Percentiles rank a stretch among this genome's conserved stretches.
phyloP scores from a whole-genome alignment of 306 rosid genomes.

The Medicago lupulina region DNA sequence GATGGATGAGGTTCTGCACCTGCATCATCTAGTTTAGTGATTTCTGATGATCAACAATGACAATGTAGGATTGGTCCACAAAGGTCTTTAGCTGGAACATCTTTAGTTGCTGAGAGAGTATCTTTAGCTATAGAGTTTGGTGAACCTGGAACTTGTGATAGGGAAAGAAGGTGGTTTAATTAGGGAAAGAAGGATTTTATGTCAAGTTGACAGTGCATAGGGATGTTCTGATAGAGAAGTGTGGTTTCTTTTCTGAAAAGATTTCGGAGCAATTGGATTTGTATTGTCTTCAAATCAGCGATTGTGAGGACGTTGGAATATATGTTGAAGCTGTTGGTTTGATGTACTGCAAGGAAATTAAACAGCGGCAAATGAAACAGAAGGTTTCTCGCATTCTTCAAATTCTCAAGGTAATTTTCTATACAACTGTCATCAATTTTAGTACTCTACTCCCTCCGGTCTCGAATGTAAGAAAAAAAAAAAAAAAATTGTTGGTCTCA shows the following conservation, averaged over 20 bases:
- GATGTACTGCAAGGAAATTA: slow-evolving; percentile 94
- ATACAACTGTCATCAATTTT: background rate
- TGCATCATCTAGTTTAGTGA: slow-evolving; percentile 55
- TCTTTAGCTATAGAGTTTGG: slow-evolving; percentile 91
- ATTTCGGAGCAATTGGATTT: slow-evolving; percentile 56
- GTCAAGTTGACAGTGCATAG: slow-evolving; percentile 87
- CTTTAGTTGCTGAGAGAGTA: slow-evolving; percentile 64
- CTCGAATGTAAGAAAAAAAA: too few species aligned
- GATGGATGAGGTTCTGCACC: slow-evolving; percentile 60
- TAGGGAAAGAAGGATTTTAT: slow-evolving; percentile 87
- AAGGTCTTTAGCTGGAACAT: slow-evolving; percentile 47
- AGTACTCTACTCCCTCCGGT: too few species aligned
- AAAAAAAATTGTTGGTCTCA: too few species aligned
- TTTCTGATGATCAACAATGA: slow-evolving; percentile 65
- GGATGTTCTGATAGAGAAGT: slow-evolving; percentile 67
- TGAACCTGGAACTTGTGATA: slow-evolving; percentile 89
- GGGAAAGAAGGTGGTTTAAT: slow-evolving; percentile 78
- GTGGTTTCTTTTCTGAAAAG: slow-evolving; percentile 72
- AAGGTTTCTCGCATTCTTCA: slow-evolving; percentile 87
- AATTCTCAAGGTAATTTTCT: slow-evolving; percentile 73
- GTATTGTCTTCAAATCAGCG: slow-evolving; percentile 71
- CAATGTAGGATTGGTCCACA: slow-evolving; percentile 53
- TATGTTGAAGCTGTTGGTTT: slow-evolving; percentile 88
- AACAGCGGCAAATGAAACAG: slow-evolving; percentile 83
- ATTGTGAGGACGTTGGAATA: slow-evolving; percentile 90